phyloP scores from a whole-genome alignment of 176 grass and related monocot genomes.

The Musa beccarii region DNA sequence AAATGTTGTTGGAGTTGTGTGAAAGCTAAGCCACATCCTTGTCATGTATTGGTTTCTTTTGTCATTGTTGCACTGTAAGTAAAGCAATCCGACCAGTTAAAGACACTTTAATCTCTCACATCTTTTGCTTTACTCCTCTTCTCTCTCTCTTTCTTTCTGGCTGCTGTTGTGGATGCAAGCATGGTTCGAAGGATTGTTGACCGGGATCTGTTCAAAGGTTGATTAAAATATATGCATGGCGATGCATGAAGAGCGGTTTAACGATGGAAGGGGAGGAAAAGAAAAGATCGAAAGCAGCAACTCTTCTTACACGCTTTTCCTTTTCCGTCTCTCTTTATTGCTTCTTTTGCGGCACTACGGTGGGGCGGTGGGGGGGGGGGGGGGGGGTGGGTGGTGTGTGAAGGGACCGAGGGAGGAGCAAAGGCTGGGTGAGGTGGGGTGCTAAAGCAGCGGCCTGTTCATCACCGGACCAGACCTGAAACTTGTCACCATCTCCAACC shows the following conservation, averaged over 20 bases:
- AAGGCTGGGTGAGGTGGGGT: neutral
- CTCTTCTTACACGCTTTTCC: neutral
- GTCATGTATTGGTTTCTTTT: neutral
- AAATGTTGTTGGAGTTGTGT: too few relatives aligned
- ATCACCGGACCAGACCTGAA: neutral
- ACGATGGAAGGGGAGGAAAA: neutral
- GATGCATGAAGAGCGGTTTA: too few relatives aligned
- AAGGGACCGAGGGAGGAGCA: neutral
- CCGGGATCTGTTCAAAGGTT: too few relatives aligned
- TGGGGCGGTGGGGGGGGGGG: too few relatives aligned
- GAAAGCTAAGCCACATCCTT: neutral
- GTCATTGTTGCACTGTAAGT: constrained; percentile 1
- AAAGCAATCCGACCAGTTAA: constrained; percentile 9
- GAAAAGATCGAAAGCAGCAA: neutral
- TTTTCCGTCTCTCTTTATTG: neutral
- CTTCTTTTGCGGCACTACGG: neutral
- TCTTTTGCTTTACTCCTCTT: neutral
- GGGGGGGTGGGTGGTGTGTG: neutral
- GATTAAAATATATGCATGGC: too few relatives aligned
- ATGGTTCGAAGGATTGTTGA: too few relatives aligned
- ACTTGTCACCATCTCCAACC: constrained; percentile 1
- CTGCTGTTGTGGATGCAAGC: too few relatives aligned
- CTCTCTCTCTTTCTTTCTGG: neutral
- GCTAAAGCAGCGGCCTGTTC: too few relatives aligned
- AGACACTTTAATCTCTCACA: neutral